These are phyloP conservation scores for Aspergillus versicolor DNA, from an alignment of 2,329 filamentous ascomycete species.

Conservation along the genomic window DNA sequence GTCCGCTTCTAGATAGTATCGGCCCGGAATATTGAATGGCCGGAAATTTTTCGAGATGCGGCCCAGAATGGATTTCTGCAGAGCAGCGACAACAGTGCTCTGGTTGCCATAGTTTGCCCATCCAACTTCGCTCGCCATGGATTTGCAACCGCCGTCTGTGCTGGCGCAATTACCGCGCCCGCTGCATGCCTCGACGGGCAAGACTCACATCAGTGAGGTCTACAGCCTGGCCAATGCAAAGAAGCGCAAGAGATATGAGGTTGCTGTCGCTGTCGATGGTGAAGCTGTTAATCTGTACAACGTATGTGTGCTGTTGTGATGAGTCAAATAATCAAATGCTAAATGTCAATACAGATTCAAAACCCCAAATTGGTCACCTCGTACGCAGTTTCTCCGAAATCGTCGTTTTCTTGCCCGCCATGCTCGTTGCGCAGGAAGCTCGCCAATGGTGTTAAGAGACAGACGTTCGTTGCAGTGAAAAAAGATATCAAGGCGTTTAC, in stretches of 20 bases:
- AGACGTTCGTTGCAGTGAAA: constrained; percentile 56
- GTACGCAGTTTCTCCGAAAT: constrained; percentile 61
- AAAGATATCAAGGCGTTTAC: constrained; percentile 55
- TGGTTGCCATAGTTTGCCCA: constrained; percentile 2
- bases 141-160: constrained; percentile 44
- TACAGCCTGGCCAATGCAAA: constrained; percentile 55
- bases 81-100: constrained; percentile 15
- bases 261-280: constrained; percentile 60
- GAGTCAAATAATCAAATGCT: neutral
- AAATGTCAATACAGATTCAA: constrained; percentile 49
- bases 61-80: constrained; percentile 21
- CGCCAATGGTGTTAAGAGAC: constrained; percentile 48
- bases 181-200: constrained; percentile 40
- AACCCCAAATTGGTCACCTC: constrained; percentile 60
- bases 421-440: constrained; percentile 58
- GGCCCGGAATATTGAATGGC: constrained; percentile 29
- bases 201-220: constrained; percentile 47
- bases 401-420: constrained; percentile 57
- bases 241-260: constrained; percentile 63
- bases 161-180: constrained; percentile 48
- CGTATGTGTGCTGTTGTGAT: constrained; percentile 41
- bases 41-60: constrained; percentile 38
- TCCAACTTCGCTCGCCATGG: constrained; percentile 32
- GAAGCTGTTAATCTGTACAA: constrained; percentile 64
- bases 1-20: neutral